These are phyloP conservation scores for Penicillium nordicum DNA, from an alignment of 2,329 filamentous ascomycete species.

Conservation along the genomic window DNA sequence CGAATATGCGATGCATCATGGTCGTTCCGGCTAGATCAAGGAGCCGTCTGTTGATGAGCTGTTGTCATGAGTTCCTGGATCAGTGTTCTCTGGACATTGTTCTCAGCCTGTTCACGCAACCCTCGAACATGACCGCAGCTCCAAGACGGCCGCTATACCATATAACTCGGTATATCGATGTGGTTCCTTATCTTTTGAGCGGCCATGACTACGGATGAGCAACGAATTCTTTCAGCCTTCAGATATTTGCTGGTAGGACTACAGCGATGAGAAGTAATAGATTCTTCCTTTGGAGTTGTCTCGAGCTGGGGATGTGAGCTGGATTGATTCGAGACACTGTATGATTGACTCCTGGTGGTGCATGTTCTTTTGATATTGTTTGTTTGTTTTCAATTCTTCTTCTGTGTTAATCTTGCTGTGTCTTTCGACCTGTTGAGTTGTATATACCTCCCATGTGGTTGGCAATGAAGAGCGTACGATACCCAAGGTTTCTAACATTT, in stretches of 20 bases:
- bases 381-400: slow-evolving; percentile 24
- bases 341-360: slow-evolving; percentile 11
- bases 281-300: slow-evolving; percentile 9
- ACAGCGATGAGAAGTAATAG: slow-evolving; percentile 15
- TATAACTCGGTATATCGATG: slow-evolving; percentile 11
- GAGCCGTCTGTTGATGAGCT: slow-evolving; percentile 2
- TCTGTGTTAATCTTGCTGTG: slow-evolving; percentile 23
- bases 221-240: slow-evolving; percentile 16
- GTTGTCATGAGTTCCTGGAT: neutral
- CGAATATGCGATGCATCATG: slow-evolving; percentile 41
- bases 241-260: slow-evolving; percentile 12
- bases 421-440: slow-evolving; percentile 30
- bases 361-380: slow-evolving; percentile 16
- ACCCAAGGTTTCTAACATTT: slow-evolving; percentile 30
- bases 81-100: neutral
- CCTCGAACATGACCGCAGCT: neutral
- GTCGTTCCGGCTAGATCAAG: slow-evolving; percentile 22
- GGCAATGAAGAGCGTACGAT: slow-evolving; percentile 40
- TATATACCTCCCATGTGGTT: slow-evolving; percentile 39
- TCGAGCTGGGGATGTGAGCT: slow-evolving; percentile 11
- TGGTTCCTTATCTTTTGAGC: slow-evolving; percentile 2
- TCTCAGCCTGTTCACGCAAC: neutral
- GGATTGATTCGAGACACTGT: slow-evolving; percentile 8
- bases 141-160: slow-evolving; percentile 2
- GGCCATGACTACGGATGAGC: slow-evolving; percentile 11